Evolutionary conservation across 192 early-diverging fungal species (phyloP), one percentile per base, ranked within the genome.

Genomic region (Coemansia sp.): DNA sequence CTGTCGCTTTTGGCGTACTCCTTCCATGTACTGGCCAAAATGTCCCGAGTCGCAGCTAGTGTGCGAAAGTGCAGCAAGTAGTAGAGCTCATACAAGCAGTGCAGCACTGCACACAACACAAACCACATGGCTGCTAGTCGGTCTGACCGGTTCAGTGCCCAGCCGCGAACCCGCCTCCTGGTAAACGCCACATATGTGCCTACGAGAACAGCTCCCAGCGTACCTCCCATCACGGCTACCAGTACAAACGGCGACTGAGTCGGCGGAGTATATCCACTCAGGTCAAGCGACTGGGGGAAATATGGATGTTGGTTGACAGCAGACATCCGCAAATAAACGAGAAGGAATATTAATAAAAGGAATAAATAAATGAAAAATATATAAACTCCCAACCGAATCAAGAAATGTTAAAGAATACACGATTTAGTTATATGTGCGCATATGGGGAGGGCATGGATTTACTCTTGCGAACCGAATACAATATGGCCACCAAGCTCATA

Each of bases 1-100:
- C 88, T 89, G 75, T 92, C 91, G 70, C 84, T 86, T 69, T 81
- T 73, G 11, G 89, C 90, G 68, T 92, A 92, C 78, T 92, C 91
- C 78, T 92, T 92, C 90, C 90, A 91, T 65, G 90, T 53, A 18
- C 85, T 79, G 16, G 84, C 80, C n/a, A 89, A 47, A 52, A 89
- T 57, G 44, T 71, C 66, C 16, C 65, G 70, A 52, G 78, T 65
- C 4, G 71, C 78, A 13, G 84, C 82, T 61, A 91, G 81, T 0
- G 69, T 70, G 20, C 44, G 39, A 65, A 84, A 73, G 68, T 87
- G 80, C 46, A 67, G 74, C 22, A 89, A 80, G 69, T 87, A 91
- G 84, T 90, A 90, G 18, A 89, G 87, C 71, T 92, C 91, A 27
- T 91, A 78, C 10, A 84, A 61, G 62, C 76, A 62, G 81, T 92